phyloP scores from a whole-genome alignment of 306 rosid species.

The Gynostemma pentaphyllum region DNA sequence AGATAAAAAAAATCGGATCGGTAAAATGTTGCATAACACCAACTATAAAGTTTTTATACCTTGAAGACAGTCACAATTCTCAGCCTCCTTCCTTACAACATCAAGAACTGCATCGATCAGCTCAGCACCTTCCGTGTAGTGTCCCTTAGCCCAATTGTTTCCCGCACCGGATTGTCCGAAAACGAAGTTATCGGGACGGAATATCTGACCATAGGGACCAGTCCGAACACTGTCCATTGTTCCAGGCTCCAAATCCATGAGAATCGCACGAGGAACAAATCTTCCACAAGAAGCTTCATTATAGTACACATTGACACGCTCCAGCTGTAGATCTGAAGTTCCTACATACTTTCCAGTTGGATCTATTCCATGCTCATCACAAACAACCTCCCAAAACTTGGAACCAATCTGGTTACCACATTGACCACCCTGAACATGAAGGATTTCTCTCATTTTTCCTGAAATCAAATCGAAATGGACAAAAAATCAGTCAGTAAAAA shows the following conservation, averaged over 20 bases:
- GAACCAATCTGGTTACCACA: slow-evolving; percentile 18
- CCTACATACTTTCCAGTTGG: slow-evolving; percentile 16
- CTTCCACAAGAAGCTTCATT: slow-evolving; percentile 19
- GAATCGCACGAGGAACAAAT: slow-evolving; percentile 21
- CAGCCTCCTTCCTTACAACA: slow-evolving; percentile 12
- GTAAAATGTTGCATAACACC: neutral
- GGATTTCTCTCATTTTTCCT: slow-evolving; percentile 15
- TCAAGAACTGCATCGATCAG: slow-evolving; percentile 16
- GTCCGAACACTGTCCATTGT: slow-evolving; percentile 20
- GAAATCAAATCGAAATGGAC: neutral
- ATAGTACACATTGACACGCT: slow-evolving; percentile 16
- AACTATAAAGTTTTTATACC: neutral
- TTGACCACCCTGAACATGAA: slow-evolving; percentile 15
- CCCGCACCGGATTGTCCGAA: slow-evolving; percentile 19
- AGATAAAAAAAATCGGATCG: neutral
- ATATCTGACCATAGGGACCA: slow-evolving; percentile 19
- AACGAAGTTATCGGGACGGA: slow-evolving; percentile 18
- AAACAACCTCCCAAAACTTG: slow-evolving; percentile 18
- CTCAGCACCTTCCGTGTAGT: slow-evolving; percentile 20
- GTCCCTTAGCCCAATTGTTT: slow-evolving; percentile 19
- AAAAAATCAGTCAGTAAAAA: too few species aligned
- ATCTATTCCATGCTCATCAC: slow-evolving; percentile 18
- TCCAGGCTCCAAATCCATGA: slow-evolving; percentile 19
- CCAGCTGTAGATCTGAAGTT: slow-evolving; percentile 13
- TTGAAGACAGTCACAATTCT: slow-evolving; percentile 13